phyloP scores from a whole-genome alignment of 177 flowering plant species.

The Vitis hybrid region DNA sequence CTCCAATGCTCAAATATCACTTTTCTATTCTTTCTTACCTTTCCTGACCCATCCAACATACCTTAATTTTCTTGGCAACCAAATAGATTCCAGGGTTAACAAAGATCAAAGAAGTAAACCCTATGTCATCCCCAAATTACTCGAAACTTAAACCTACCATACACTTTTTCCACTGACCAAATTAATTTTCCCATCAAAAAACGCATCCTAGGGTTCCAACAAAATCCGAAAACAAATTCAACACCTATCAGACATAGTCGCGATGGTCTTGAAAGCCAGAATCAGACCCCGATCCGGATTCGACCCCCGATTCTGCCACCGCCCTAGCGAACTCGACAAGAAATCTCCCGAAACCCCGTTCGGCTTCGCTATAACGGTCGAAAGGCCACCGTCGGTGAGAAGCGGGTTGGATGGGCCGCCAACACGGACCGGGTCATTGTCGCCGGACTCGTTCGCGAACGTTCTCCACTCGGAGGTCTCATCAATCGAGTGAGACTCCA shows the following conservation, averaged over 20 bases:
- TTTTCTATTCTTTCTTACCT: no score
- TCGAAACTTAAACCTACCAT: no score
- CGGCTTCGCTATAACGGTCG: slow-evolving; percentile 58
- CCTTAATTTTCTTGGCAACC: no score
- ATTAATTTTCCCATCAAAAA: no score
- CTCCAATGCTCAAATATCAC: no score
- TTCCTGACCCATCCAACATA: no score
- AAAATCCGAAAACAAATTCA: no score
- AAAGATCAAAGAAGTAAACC: no score
- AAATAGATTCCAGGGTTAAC: no score
- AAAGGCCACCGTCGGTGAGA: slow-evolving; percentile 45
- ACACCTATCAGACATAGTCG: slow-evolving; percentile 65
- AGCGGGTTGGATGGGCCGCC: slow-evolving; percentile 64
- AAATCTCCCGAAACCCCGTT: slow-evolving; percentile 54
- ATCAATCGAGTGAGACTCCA: slow-evolving; percentile 68
- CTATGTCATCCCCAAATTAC: no score
- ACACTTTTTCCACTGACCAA: no score
- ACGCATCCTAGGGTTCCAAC: no score
- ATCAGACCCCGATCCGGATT: slow-evolving; percentile 61
- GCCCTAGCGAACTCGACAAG: slow-evolving; percentile 49
- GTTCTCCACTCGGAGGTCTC: slow-evolving; percentile 77
- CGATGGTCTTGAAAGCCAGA: slow-evolving; percentile 56
- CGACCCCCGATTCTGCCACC: slow-evolving; percentile 68
- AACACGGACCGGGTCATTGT: slow-evolving; percentile 65
- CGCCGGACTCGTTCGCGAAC: slow-evolving; percentile 66